Base-by-base conservation (phyloP, 805 yeast genomes). In the Kazachstania taianensis region DNA sequence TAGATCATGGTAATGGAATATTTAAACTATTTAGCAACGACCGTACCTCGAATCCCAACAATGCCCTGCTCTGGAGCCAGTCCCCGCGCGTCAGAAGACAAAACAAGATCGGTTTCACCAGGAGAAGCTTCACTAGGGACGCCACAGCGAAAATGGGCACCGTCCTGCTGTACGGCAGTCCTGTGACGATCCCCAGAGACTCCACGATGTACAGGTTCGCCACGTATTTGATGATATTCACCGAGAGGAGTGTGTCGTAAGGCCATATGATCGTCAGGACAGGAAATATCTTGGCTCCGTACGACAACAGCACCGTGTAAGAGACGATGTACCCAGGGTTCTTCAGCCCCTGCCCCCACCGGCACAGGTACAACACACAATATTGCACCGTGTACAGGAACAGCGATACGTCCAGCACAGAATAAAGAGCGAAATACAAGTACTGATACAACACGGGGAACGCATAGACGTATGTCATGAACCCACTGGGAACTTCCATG, bases 261-360 rank as follows among this genome's bases (percentile, higher is more conserved):
- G 94, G 92, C 99, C 99, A 92, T 24, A 92, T 89, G 22, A 92
- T 65, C 87, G 89, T 89, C 23, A 92, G 66, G 14, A 92, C 80
- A 0, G 98, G 98, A 43, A 89, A 78, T 16, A 89, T 65, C 51
- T 81, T 84, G 27, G 89, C 78, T 1, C 83, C 75, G 30, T 84
- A 76, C 0, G 96, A 78, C 5, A 86, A 69, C 30, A 87, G 53
- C 1, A 86, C 67, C 0, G 94, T 80, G 7, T 78, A 68, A 1
- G 85, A 69, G 13, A 87, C 55, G 53, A 34, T 57, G 44, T 28
- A 38, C 24, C 32, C 48, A n/a, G 50, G 45, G 16, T 43, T 41
- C 33, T 40, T 41, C 12, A 50, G 36, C 27, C 46, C 38, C 2
- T 46, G 45, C 1, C 50, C 48, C 67, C 68, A 63, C n/a, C 66